phyloP scores from a whole-genome alignment of 257 asterid species.

The Petrea volubilis region DNA sequence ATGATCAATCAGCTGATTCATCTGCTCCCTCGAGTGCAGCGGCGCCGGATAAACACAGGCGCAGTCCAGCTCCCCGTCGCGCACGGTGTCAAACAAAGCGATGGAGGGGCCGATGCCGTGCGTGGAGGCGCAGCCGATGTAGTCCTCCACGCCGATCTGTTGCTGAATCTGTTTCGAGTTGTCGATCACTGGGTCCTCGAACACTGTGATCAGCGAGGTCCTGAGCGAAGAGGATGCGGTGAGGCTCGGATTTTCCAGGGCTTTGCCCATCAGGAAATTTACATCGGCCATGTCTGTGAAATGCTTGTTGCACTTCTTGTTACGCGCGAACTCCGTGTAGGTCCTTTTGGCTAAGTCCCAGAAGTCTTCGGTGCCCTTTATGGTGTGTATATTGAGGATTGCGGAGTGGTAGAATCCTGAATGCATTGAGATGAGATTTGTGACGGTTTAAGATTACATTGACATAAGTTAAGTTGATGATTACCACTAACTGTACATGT shows the following conservation, averaged over 20 bases:
- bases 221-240: slow-evolving; percentile 58
- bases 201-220: slow-evolving; percentile 57
- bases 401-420: slow-evolving; percentile 47
- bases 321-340: slow-evolving; percentile 36
- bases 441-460: no score
- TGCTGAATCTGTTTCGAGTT: slow-evolving; percentile 28
- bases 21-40: slow-evolving; percentile 69
- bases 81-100: slow-evolving; percentile 65
- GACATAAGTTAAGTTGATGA: no score
- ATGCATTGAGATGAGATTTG: background rate
- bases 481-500: no score
- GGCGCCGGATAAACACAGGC: slow-evolving; percentile 71
- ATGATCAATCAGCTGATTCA: slow-evolving; percentile 32
- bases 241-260: slow-evolving; percentile 64
- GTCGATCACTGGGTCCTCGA: slow-evolving; percentile 70
- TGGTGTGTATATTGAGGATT: slow-evolving; percentile 35
- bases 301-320: slow-evolving; percentile 41
- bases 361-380: slow-evolving; percentile 32
- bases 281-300: slow-evolving; percentile 29
- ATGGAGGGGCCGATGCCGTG: slow-evolving; percentile 81
- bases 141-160: slow-evolving; percentile 52
- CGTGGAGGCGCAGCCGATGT: slow-evolving; percentile 63
- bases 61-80: slow-evolving; percentile 63
- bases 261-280: slow-evolving; percentile 65
- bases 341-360: slow-evolving; percentile 43